A percentile compares a stretch with the other conserved stretches of the same genome.
Conservation (phyloP, 108 stramenopile genomes). For the Nannochloropsis salina region DNA sequence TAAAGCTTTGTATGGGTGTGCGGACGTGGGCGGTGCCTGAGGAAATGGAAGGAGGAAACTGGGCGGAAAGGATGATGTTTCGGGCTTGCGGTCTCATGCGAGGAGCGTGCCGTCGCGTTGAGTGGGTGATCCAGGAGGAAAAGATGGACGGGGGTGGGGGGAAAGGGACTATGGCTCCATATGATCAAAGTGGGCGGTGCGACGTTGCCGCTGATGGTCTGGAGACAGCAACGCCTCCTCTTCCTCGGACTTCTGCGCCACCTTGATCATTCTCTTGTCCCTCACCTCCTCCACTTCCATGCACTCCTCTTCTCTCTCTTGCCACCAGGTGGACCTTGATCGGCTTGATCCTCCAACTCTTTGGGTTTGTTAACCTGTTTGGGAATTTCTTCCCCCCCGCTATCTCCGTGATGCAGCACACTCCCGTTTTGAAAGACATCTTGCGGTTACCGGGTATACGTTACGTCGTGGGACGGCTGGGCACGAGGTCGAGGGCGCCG, state of each 20-base stretch:
- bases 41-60: too few species aligned
- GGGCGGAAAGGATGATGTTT: too few species aligned
- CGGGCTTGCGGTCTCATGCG: too few species aligned
- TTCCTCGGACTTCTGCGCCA: too few species aligned
- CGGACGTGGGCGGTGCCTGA: too few species aligned
- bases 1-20: too few species aligned
- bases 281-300: too few species aligned
- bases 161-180: neutral
- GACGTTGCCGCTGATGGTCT: neutral
- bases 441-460: neutral
- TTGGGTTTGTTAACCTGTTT: constrained; percentile 39
- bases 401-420: constrained; percentile 25
- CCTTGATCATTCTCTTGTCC: too few species aligned
- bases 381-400: constrained; percentile 40
- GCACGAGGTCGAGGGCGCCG: neutral
- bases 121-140: too few species aligned
- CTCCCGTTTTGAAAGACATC: neutral
- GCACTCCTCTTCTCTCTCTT: neutral
- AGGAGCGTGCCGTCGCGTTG: too few species aligned
- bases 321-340: constrained; percentile 18
- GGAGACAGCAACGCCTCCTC: neutral
- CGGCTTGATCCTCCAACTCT: constrained; percentile 37
- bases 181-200: neutral
- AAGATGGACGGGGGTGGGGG: too few species aligned
- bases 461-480: neutral